phyloP scores from a whole-genome alignment of 495 filamentous ascomycete species.

The Aspergillus conjunctus region DNA sequence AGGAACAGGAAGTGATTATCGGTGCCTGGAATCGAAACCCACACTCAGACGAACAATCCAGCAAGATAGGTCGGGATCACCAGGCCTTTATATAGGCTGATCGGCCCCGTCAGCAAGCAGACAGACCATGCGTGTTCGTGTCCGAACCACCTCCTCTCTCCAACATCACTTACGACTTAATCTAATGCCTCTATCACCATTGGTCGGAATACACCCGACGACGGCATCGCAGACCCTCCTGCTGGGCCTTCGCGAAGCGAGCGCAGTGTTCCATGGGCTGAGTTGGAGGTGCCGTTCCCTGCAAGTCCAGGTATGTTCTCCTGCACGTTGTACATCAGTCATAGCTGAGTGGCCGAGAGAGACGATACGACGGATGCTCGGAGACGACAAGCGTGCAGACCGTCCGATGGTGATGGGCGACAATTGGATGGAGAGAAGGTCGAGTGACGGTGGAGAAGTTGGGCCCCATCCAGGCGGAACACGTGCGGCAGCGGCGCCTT shows the following conservation, averaged over 20 bases:
- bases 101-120: not conserved
- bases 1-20: not conserved
- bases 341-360: constrained; percentile 15
- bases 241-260: constrained; percentile 1
- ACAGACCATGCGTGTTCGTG: not conserved
- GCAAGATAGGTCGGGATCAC: constrained; percentile 2
- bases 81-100: constrained; percentile 12
- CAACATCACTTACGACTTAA: not conserved
- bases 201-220: constrained; percentile 3
- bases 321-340: constrained; percentile 23
- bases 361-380: constrained; percentile 1
- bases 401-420: not conserved
- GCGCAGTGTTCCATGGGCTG: constrained; percentile 11
- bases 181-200: constrained; percentile 10
- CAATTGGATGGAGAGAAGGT: not conserved
- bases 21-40: not conserved
- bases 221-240: not conserved
- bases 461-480: not conserved
- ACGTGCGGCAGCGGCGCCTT: not conserved
- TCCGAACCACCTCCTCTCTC: not conserved
- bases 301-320: not conserved
- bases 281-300: not conserved
- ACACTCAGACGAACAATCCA: not conserved
- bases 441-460: not conserved
- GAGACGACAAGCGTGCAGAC: not conserved